Conservation (phyloP, 176 grass and related monocot species). For the Oropetium thomaeum region DNA sequence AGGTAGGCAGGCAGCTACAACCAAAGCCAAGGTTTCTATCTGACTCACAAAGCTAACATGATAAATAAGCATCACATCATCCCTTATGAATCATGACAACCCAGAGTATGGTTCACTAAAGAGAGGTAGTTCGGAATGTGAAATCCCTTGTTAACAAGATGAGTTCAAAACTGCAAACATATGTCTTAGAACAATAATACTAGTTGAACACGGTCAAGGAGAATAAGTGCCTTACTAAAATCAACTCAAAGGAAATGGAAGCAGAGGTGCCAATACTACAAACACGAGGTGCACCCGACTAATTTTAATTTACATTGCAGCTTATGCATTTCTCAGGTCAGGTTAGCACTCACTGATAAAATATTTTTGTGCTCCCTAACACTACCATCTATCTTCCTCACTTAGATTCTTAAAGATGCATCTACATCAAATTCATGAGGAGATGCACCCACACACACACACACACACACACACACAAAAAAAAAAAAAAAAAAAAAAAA, state of each 20-base stretch:
- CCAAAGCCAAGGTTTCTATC: neutral
- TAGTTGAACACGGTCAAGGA: neutral
- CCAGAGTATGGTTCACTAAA: neutral
- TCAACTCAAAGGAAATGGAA: neutral
- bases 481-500: neutral
- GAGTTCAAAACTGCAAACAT: neutral
- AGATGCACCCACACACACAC: too few relatives aligned
- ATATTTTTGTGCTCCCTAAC: neutral
- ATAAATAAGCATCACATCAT: neutral
- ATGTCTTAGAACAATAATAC: constrained; percentile 11
- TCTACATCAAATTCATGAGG: neutral
- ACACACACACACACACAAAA: too few relatives aligned
- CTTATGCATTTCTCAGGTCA: neutral
- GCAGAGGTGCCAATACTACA: neutral
- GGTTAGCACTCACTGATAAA: neutral
- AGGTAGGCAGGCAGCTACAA: neutral
- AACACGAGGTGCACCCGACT: neutral
- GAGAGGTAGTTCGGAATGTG: neutral
- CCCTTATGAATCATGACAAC: neutral
- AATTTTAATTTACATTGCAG: neutral
- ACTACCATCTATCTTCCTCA: neutral
- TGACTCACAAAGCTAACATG: neutral
- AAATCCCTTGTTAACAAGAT: neutral
- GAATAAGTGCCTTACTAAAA: neutral
- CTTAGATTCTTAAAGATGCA: neutral